These are phyloP conservation scores for Kazachstania bromeliacearum DNA, from an alignment of 805 yeast species.

Conservation along the genomic window DNA sequence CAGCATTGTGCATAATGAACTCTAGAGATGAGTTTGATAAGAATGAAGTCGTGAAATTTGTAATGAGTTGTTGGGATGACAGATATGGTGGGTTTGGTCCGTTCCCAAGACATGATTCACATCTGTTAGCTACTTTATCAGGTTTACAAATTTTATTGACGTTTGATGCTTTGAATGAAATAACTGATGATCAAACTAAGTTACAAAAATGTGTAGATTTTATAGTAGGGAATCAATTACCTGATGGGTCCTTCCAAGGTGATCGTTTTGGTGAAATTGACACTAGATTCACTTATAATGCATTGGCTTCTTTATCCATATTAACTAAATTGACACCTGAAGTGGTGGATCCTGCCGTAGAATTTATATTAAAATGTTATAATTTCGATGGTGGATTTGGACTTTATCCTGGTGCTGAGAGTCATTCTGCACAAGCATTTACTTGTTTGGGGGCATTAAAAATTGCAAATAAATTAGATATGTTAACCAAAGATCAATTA, in stretches of 20 bases:
- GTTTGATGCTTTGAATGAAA: constrained; percentile 46
- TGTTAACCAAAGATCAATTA: constrained; percentile 28
- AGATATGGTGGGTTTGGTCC: constrained; percentile 79
- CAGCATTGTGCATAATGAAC: constrained; percentile 56
- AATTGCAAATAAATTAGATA: constrained; percentile 50
- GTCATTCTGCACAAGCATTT: constrained; percentile 87
- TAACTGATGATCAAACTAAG: constrained; percentile 25
- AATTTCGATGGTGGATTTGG: constrained; percentile 98
- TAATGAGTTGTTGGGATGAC: constrained; percentile 52
- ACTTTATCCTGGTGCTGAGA: constrained; percentile 85
- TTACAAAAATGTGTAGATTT: constrained; percentile 31
- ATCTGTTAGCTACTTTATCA: constrained; percentile 72
- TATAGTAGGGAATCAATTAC: constrained; percentile 30
- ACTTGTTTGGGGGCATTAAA: constrained; percentile 78
- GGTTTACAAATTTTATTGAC: constrained; percentile 74
- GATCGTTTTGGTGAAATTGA: constrained; percentile 90
- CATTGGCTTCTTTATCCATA: constrained; percentile 62
- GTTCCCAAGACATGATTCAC: constrained; percentile 83
- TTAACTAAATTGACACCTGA: constrained; percentile 52
- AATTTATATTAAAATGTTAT: constrained; percentile 57
- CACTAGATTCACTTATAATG: constrained; percentile 81
- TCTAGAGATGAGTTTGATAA: constrained; percentile 49
- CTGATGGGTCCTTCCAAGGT: constrained; percentile 74
- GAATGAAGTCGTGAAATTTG: constrained; percentile 57
- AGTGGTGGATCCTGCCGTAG: constrained; percentile 52